Evolutionary conservation across 352 stramenopile genomes (phyloP), one percentile per base, ranked within the genome.

Genomic region (Pythium biforme): DNA sequence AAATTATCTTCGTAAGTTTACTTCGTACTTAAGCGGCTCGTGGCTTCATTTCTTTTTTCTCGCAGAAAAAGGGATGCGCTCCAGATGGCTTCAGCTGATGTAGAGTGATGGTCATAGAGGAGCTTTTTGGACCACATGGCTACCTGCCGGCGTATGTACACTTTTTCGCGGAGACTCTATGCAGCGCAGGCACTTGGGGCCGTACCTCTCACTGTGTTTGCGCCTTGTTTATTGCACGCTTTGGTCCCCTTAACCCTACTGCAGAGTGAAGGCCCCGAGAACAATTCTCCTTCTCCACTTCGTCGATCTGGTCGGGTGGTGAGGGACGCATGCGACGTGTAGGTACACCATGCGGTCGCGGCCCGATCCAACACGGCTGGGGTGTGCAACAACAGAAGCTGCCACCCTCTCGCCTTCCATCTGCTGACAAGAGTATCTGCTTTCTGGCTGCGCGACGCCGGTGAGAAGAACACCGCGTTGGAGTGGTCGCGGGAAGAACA

Each of bases 121-220:
- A 6, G 6, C 31, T 22, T 9, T 19, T 29, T 12, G 17, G 43
- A 49, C 46, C 57, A 64, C 57, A 55, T 64, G 57, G 47, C 47
- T 64, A 53, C 37, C 37, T 6, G 31, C 14, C 27, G 25, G 48
- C 22, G 48, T 64, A 64, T 53, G 48, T 64, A 58, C 57, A 64
- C 57, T 56, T 64, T 56, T 64, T 22, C 9, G 23, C 11, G 15
- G 34, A 47, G 46, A 19, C 34, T 34, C 37, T 61, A 39, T 59
- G 15, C 37, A 25, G 31, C 17, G 17, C 22, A 33, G 9, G 22
- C 45, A 51, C 6, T 20, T 5, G 22, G n/a, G 17, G 23, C 23
- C 45, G 11, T 12, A 33, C 22, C 37, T 43, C 17, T 43, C 17
- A 37, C 14, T 37, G 4, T 37, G 31, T 37, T 11, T 8, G 31